Evolutionary conservation across 2,329 filamentous ascomycete species (phyloP).

Genomic region (Mycogone perniciosa): DNA sequence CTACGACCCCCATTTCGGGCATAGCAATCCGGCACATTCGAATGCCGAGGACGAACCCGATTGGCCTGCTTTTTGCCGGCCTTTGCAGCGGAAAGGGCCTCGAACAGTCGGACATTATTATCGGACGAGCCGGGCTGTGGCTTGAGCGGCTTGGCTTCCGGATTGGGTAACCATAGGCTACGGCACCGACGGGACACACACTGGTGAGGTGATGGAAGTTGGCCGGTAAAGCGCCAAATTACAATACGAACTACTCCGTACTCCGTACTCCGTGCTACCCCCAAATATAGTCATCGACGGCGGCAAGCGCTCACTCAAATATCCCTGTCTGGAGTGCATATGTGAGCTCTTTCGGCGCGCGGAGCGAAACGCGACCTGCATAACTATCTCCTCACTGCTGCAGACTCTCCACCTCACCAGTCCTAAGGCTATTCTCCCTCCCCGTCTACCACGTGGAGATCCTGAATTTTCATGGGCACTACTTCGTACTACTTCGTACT

Average conservation of each 20-base stretch:
- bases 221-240: too few species aligned
- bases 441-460: slow-evolving; percentile 4
- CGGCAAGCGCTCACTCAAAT: too few species aligned
- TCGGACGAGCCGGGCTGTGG: too few species aligned
- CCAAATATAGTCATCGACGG: too few species aligned
- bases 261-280: too few species aligned
- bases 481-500: not conserved
- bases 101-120: too few species aligned
- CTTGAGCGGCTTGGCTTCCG: not conserved
- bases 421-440: not conserved
- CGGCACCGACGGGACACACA: not conserved
- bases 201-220: not conserved
- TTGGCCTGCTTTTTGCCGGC: not conserved
- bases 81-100: too few species aligned
- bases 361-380: too few species aligned
- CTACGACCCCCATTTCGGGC: slow-evolving; percentile 11
- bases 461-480: not conserved
- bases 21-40: not conserved
- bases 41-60: not conserved
- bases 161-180: not conserved
- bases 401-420: not conserved
- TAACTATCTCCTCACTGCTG: too few species aligned
- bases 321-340: too few species aligned
- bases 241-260: too few species aligned
- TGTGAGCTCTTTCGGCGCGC: too few species aligned